Percentiles rank a stretch among this genome's conserved stretches.
Evolutionary conservation across 352 stramenopile genomes (phyloP).

Genomic region (Pythium insidiosum): DNA sequence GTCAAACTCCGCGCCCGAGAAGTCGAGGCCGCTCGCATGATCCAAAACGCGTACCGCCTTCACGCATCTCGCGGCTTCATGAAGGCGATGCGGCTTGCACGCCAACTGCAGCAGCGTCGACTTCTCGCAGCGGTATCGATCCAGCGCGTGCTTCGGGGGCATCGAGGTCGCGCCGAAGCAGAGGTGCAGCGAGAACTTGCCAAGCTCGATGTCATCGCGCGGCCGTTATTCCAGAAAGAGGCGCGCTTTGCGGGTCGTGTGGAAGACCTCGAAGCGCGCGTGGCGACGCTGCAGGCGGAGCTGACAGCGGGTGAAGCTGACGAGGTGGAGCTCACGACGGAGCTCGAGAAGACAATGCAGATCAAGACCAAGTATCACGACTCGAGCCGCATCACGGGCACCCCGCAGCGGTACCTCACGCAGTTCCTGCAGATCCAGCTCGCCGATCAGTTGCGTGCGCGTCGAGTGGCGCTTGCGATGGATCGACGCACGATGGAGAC

Average conservation of each 20-base stretch:
- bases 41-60: slow-evolving; percentile 58
- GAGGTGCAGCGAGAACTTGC: slow-evolving; percentile 74
- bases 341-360: slow-evolving; percentile 77
- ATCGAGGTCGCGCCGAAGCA: slow-evolving; percentile 55
- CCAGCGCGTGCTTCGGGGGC: slow-evolving; percentile 71
- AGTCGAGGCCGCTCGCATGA: slow-evolving; percentile 37
- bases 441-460: slow-evolving; percentile 70
- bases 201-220: slow-evolving; percentile 63
- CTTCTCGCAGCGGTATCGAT: slow-evolving; percentile 42
- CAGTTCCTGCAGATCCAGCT: slow-evolving; percentile 90
- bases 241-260: slow-evolving; percentile 29
- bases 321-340: slow-evolving; percentile 42
- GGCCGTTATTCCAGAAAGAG: slow-evolving; percentile 61
- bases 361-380: slow-evolving; percentile 85
- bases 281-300: slow-evolving; percentile 31
- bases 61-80: slow-evolving; percentile 53
- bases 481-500: slow-evolving; percentile 42
- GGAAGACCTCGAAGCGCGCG: slow-evolving; percentile 36
- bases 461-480: slow-evolving; percentile 57
- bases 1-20: slow-evolving; percentile 57
- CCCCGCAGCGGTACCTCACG: slow-evolving; percentile 88
- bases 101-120: slow-evolving; percentile 32
- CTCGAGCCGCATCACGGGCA: slow-evolving; percentile 79
- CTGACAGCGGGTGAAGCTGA: slow-evolving; percentile 36
- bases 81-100: slow-evolving; percentile 42